Percentiles rank a stretch among this genome's conserved stretches.
Evolutionary conservation across 2,329 filamentous ascomycete species (phyloP).

Genomic region (Cladorrhinum sp.): DNA sequence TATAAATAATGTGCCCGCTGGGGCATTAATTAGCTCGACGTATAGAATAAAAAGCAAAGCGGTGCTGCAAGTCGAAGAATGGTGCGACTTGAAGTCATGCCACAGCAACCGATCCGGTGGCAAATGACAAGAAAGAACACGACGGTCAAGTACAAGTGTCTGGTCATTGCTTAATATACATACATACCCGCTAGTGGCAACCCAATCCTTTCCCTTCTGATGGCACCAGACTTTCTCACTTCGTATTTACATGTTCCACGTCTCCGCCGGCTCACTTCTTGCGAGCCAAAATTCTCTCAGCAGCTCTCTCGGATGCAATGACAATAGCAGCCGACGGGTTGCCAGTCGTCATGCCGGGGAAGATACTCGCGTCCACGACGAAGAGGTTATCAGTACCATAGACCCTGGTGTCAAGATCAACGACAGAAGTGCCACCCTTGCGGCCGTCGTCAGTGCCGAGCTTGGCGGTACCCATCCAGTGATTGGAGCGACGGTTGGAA

Average conservation of each 20-base stretch:
- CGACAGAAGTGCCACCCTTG: slow-evolving; percentile 54
- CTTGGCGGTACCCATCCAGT: slow-evolving; percentile 60
- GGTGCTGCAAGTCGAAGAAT: no score
- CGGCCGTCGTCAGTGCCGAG: slow-evolving; percentile 57
- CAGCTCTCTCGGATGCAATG: slow-evolving; percentile 60
- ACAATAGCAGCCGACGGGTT: slow-evolving; percentile 67
- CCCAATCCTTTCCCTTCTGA: background rate
- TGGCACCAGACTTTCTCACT: background rate
- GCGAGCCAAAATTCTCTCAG: slow-evolving; percentile 47
- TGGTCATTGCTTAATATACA: background rate
- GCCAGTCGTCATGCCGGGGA: slow-evolving; percentile 65
- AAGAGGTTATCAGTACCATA: slow-evolving; percentile 67
- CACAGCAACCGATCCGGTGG: no score
- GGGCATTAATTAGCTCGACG: no score
- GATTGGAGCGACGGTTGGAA: slow-evolving; percentile 44
- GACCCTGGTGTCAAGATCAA: slow-evolving; percentile 61
- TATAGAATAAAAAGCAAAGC: no score
- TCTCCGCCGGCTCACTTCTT: background rate
- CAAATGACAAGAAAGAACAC: no score
- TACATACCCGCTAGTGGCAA: background rate
- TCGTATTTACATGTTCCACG: background rate
- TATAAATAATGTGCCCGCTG: no score
- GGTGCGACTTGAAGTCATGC: no score
- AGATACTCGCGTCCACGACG: slow-evolving; percentile 66
- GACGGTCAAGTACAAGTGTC: background rate